A percentile compares a stretch with the other conserved stretches of the same genome.
These are phyloP conservation scores for Mollisiaceae sp. DNA, from an alignment of 2,329 filamentous ascomycete genomes.

Conservation along the genomic window DNA sequence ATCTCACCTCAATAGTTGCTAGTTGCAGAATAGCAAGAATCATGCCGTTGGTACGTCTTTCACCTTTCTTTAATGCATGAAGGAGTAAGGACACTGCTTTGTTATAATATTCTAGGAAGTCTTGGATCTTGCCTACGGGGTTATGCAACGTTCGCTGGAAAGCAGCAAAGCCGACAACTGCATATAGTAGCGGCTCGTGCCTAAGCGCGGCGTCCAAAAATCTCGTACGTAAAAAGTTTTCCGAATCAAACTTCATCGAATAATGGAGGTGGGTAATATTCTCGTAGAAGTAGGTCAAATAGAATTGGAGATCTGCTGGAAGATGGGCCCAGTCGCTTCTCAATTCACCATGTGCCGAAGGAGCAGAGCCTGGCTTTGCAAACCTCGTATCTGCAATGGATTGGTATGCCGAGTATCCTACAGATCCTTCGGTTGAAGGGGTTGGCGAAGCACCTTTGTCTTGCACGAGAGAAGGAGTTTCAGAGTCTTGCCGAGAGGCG, in stretches of 20 bases:
- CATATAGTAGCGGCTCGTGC: conserved; percentile 84
- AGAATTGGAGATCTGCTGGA: conserved; percentile 74
- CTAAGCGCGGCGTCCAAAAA: conserved; percentile 75
- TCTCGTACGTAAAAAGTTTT: conserved; percentile 74
- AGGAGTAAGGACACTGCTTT: conserved; percentile 81
- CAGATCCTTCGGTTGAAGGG: conserved; percentile 50
- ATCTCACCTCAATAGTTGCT: conserved; percentile 84
- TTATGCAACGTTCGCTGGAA: conserved; percentile 80
- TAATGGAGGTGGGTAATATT: conserved; percentile 85
- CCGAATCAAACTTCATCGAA: conserved; percentile 71
- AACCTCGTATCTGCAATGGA: conserved; percentile 19
- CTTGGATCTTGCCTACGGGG: conserved; percentile 73
- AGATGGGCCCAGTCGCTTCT: conserved; percentile 61
- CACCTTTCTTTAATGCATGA: conserved; percentile 70
- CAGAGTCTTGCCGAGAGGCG: conserved; percentile 54
- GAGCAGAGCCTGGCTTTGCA: conserved; percentile 36
- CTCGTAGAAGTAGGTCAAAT: conserved; percentile 78
- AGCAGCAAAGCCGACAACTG: conserved; percentile 84
- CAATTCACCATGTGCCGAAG: conserved; percentile 21
- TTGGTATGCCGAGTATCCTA: conserved; percentile 36
- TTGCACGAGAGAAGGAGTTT: conserved; percentile 58
- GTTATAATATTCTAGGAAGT: conserved; percentile 90
- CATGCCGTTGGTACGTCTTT: conserved; percentile 74
- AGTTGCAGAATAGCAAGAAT: conserved; percentile 89
- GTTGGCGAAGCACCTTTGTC: conserved; percentile 59